Evolutionary conservation across 768 basidiomycete species (phyloP).

Genomic region (Trametes gibbosa): DNA sequence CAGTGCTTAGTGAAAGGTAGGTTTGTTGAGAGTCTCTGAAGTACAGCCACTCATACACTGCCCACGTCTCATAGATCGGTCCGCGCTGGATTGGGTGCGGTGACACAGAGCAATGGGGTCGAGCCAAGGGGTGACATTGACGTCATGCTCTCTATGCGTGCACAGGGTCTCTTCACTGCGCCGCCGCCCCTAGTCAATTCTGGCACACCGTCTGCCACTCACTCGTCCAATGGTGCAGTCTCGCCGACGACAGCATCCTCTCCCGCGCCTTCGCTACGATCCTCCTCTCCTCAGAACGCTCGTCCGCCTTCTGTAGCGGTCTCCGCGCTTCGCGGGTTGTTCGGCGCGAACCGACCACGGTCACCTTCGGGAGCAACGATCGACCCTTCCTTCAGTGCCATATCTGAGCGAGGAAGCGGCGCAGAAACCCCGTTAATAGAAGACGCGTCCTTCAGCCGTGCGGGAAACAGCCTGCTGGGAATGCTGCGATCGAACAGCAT

Average conservation of each 20-base stretch:
- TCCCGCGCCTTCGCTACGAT: constrained; percentile 25
- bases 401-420: constrained; percentile 26
- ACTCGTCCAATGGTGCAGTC: constrained; percentile 10
- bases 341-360: constrained; percentile 49
- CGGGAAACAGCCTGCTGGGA: constrained; percentile 52
- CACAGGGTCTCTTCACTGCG: constrained; percentile 55
- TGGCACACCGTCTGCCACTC: neutral
- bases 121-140: constrained; percentile 82
- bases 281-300: constrained; percentile 18
- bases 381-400: constrained; percentile 19
- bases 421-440: constrained; percentile 26
- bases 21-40: constrained; percentile 1
- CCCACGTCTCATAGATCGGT: constrained; percentile 46
- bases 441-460: constrained; percentile 59
- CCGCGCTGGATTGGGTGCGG: constrained; percentile 60
- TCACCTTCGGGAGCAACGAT: constrained; percentile 43
- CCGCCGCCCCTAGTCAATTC: constrained; percentile 15
- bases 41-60: constrained; percentile 5
- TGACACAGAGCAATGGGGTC: constrained; percentile 39
- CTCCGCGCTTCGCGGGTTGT: constrained; percentile 59
- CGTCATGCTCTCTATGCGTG: constrained; percentile 77
- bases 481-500: constrained; percentile 46
- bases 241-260: constrained; percentile 30
- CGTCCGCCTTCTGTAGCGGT: constrained; percentile 36
- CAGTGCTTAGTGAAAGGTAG: constrained; percentile 70